Evolutionary conservation across 1,284 basidiomycete genomes (phyloP).

Genomic region (Trichosporon sp.): DNA sequence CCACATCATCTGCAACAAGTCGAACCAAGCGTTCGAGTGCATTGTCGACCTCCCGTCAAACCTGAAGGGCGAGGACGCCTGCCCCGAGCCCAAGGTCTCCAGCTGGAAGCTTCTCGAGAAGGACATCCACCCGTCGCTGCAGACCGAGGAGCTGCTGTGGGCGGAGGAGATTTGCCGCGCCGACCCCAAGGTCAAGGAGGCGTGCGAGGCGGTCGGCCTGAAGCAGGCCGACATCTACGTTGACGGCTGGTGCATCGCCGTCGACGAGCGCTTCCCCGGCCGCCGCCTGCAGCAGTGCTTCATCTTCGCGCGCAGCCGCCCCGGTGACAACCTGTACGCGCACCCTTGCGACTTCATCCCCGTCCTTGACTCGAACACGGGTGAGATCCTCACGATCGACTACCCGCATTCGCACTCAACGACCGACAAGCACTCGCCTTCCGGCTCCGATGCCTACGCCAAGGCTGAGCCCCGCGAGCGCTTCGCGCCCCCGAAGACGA

Average conservation of each 20-base stretch:
- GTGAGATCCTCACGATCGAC: conserved; percentile 50
- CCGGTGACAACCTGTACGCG: conserved; percentile 49
- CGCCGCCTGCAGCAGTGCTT: conserved; percentile 50
- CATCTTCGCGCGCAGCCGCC: conserved; percentile 48
- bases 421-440: conserved; percentile 24
- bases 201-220: conserved; percentile 50
- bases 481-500: conserved; percentile 48
- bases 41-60: conserved; percentile 48
- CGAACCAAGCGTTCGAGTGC: conserved; percentile 45
- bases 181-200: conserved; percentile 45
- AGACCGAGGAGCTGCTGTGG: conserved; percentile 52
- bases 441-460: conserved; percentile 31
- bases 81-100: conserved; percentile 32
- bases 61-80: conserved; percentile 18
- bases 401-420: conserved; percentile 35
- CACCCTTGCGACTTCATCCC: conserved; percentile 52
- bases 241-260: conserved; percentile 52
- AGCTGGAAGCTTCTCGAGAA: conserved; percentile 44
- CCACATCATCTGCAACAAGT: conserved; percentile 47
- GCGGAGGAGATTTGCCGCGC: conserved; percentile 50
- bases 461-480: conserved; percentile 33
- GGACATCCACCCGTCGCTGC: conserved; percentile 51
- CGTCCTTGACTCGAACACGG: conserved; percentile 42
- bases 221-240: conserved; percentile 46
- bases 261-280: conserved; percentile 51